These are phyloP conservation scores for Salvia miltiorrhiza DNA, from an alignment of 257 asterid species.

Conservation along the genomic window DNA sequence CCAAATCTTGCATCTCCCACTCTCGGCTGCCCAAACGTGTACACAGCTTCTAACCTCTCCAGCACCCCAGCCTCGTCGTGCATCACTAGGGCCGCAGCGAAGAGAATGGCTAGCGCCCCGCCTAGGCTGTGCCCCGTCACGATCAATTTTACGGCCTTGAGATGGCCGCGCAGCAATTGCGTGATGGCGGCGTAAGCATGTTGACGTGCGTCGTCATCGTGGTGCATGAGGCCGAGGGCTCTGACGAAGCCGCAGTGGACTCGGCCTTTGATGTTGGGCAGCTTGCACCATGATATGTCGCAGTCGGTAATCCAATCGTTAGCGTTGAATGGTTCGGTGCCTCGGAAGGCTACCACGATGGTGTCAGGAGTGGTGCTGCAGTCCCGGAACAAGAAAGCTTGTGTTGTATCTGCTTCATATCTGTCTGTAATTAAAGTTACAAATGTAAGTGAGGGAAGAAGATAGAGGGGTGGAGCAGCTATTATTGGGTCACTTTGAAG, in stretches of 20 bases:
- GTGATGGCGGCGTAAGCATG: slow-evolving; percentile 42
- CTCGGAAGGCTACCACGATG: slow-evolving; percentile 46
- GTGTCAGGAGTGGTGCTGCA: slow-evolving; percentile 13
- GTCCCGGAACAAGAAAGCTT: slow-evolving; percentile 46
- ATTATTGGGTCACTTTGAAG: too few species aligned
- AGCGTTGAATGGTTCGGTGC: slow-evolving; percentile 42
- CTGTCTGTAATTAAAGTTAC: slow-evolving; percentile 39
- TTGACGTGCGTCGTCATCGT: neutral
- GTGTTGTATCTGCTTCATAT: slow-evolving; percentile 32
- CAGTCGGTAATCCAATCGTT: slow-evolving; percentile 46
- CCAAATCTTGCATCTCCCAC: slow-evolving; percentile 58
- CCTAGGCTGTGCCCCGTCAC: slow-evolving; percentile 76
- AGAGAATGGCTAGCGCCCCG: slow-evolving; percentile 56
- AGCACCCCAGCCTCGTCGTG: slow-evolving; percentile 34
- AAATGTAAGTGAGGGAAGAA: too few species aligned
- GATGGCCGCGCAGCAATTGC: slow-evolving; percentile 20
- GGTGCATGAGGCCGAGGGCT: slow-evolving; percentile 52
- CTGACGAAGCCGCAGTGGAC: slow-evolving; percentile 60
- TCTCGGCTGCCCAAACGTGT: slow-evolving; percentile 73
- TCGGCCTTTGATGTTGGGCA: slow-evolving; percentile 32
- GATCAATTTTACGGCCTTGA: slow-evolving; percentile 38
- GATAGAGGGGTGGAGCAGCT: too few species aligned
- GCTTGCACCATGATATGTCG: slow-evolving; percentile 49
- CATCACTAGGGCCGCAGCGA: slow-evolving; percentile 47
- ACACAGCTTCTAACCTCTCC: slow-evolving; percentile 46